Evolutionary conservation across 108 stramenopile genomes (phyloP).

Genomic region (Skeletonema tropicum): DNA sequence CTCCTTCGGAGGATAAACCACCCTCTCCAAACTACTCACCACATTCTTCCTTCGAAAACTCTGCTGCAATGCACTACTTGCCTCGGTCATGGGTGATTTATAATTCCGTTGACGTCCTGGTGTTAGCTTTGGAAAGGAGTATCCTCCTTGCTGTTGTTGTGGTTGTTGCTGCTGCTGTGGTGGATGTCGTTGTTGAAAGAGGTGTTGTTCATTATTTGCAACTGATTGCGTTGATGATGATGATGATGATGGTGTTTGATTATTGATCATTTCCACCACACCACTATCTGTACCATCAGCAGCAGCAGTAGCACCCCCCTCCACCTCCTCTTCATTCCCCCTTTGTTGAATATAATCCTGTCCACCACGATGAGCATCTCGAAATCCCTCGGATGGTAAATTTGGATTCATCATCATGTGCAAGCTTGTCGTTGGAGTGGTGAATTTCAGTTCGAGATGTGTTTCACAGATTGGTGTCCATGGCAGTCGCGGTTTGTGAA

Average conservation of each 20-base stretch:
- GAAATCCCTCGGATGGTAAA: slow-evolving; percentile 36
- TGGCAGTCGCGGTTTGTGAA: slow-evolving; percentile 12
- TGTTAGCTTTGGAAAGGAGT: slow-evolving; percentile 30
- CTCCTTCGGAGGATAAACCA: background rate
- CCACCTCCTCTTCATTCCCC: background rate
- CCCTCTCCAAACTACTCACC: slow-evolving; percentile 1
- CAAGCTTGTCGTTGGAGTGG: background rate
- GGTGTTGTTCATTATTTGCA: background rate
- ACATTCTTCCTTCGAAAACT: background rate
- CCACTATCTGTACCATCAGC: background rate
- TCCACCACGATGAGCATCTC: slow-evolving; percentile 42
- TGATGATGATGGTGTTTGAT: too few relatives aligned
- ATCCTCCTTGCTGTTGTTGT: slow-evolving; percentile 2
- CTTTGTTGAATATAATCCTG: slow-evolving; percentile 33
- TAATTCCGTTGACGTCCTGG: slow-evolving; percentile 37
- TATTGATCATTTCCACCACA: too few relatives aligned
- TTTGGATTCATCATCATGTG: background rate
- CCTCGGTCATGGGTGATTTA: slow-evolving; percentile 13
- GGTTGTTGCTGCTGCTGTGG: background rate
- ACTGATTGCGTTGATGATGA: too few relatives aligned
- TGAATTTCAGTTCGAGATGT: background rate
- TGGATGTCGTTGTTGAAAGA: background rate
- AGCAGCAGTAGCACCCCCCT: background rate
- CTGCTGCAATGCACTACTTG: background rate
- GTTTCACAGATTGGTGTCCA: slow-evolving; percentile 43